Percentiles rank a stretch among this genome's conserved stretches.
phyloP scores from a whole-genome alignment of 2,329 filamentous ascomycete species.

The Conoideocrella luteorostrata region DNA sequence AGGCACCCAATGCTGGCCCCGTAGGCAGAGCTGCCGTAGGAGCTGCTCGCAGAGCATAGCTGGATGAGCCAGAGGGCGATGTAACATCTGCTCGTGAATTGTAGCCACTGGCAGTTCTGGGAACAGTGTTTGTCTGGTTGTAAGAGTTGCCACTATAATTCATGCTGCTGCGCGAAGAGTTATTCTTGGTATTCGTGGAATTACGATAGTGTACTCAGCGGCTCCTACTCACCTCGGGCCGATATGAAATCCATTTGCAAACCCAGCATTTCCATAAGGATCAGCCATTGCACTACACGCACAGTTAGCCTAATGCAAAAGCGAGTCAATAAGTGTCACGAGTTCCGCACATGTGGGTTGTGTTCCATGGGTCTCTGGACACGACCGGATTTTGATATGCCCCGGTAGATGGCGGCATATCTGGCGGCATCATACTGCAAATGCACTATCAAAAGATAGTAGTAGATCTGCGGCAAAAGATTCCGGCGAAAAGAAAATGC shows the following conservation, averaged over 20 bases:
- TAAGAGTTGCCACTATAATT: conserved; percentile 33
- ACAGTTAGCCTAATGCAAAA: conserved; percentile 11
- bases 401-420: conserved; percentile 42
- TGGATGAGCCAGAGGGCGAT: conserved; percentile 30
- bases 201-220: not conserved
- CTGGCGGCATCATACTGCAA: conserved; percentile 29
- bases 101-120: conserved; percentile 24
- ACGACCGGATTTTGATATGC: conserved; percentile 40
- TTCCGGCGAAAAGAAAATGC: not conserved
- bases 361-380: conserved; percentile 43
- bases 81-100: conserved; percentile 33
- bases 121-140: conserved; percentile 15
- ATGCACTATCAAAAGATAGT: not conserved
- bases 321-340: conserved; percentile 11
- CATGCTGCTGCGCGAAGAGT: conserved; percentile 34
- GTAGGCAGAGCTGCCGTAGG: conserved; percentile 32
- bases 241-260: conserved; percentile 30
- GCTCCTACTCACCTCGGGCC: conserved; percentile 30
- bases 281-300: conserved; percentile 24
- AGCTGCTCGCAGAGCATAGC: conserved; percentile 36
- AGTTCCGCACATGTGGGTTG: conserved; percentile 44
- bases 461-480: no score
- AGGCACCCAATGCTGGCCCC: conserved; percentile 26
- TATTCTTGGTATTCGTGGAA: conserved; percentile 15
- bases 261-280: conserved; percentile 24